Evolutionary conservation across 495 filamentous ascomycete species (phyloP).

Genomic region (Aspergillus asperescens): DNA sequence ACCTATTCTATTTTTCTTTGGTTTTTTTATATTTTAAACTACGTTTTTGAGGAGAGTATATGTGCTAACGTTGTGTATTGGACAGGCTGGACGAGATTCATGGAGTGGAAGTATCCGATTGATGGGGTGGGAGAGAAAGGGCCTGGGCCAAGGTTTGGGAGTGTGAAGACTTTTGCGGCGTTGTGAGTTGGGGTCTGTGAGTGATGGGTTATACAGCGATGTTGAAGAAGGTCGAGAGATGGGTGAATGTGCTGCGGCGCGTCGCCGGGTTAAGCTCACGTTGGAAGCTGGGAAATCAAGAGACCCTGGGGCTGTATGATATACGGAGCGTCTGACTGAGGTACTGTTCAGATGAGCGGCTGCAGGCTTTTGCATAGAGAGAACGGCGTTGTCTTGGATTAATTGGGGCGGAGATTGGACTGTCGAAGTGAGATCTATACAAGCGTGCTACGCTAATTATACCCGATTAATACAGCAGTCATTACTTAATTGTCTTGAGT

Average conservation of each 20-base stretch:
- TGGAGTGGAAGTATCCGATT: conserved; percentile 74
- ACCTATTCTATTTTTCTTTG: background rate
- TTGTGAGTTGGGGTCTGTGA: conserved; percentile 45
- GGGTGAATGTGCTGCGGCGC: no score
- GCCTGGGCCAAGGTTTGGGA: no score
- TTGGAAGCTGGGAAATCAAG: background rate
- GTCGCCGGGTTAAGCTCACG: no score
- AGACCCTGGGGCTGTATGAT: background rate
- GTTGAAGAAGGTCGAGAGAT: background rate
- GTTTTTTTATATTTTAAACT: no score
- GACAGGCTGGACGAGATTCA: conserved; percentile 66
- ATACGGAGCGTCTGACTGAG: background rate
- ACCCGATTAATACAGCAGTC: conserved; percentile 10
- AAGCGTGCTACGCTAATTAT: conserved; percentile 14
- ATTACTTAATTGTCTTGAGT: background rate
- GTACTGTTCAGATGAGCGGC: background rate
- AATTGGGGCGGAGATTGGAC: background rate
- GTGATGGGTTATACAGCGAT: background rate
- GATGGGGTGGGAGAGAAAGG: conserved; percentile 49
- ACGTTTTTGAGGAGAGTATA: background rate
- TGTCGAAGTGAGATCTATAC: background rate
- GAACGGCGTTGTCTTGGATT: conserved; percentile 1
- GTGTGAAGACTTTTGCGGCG: conserved; percentile 62
- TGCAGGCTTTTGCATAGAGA: background rate
- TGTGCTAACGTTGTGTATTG: background rate